A percentile compares a stretch with the other conserved stretches of the same genome.
phyloP scores from a whole-genome alignment of 176 grass and related monocot genomes.

The Triticum turgidum region DNA sequence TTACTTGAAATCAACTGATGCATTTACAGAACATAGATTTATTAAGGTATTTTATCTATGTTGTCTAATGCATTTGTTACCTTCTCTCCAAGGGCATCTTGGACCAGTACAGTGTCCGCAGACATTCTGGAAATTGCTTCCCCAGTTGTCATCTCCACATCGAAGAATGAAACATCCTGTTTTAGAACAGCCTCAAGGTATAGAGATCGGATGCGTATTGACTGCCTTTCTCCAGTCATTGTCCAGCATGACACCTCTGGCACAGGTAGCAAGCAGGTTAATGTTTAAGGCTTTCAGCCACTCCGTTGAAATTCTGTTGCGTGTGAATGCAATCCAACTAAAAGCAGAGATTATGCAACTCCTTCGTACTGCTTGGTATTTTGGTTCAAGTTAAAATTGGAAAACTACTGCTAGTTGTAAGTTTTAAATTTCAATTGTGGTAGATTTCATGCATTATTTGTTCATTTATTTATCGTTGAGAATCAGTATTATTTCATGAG shows the following conservation, averaged over 20 bases:
- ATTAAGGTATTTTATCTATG: not conserved
- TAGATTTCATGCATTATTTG: not conserved
- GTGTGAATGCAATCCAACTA: not conserved
- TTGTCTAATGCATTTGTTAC: slow-evolving; percentile 19
- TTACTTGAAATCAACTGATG: slow-evolving; percentile 3
- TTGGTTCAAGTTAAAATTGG: not conserved
- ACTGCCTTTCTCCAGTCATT: slow-evolving; percentile 57
- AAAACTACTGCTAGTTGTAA: not conserved
- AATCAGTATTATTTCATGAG: slow-evolving; percentile 2
- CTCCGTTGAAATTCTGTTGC: not conserved
- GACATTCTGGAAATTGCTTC: slow-evolving; percentile 52
- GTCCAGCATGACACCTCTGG: slow-evolving; percentile 64
- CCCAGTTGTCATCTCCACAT: slow-evolving; percentile 56
- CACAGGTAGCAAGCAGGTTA: slow-evolving; percentile 18
- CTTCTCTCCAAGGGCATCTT: slow-evolving; percentile 63
- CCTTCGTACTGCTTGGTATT: not conserved
- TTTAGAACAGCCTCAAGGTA: slow-evolving; percentile 45
- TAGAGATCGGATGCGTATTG: slow-evolving; percentile 35
- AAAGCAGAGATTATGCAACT: not conserved
- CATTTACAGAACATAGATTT: not conserved
- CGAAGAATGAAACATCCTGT: slow-evolving; percentile 60
- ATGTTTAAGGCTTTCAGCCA: slow-evolving; percentile 20
- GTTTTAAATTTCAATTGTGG: not conserved
- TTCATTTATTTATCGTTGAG: not conserved
- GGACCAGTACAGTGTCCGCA: slow-evolving; percentile 49